Percentiles rank a stretch among this genome's conserved stretches.
These are phyloP conservation scores for Pseudocohnilembus persalinus DNA, from an alignment of 169 alveolate genomes.

Conservation along the genomic window DNA sequence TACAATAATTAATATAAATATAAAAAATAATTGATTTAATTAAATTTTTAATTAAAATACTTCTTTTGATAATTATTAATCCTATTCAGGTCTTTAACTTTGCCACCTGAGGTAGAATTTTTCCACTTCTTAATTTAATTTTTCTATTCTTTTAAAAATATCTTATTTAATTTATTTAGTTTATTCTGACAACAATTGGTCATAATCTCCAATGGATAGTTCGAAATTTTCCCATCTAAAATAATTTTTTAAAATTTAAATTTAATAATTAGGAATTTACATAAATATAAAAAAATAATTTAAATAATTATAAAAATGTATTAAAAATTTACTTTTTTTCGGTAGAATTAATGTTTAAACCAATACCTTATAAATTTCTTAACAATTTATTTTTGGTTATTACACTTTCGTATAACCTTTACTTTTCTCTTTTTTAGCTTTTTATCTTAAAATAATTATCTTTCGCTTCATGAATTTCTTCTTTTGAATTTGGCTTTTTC, in stretches of 20 bases:
- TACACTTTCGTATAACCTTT: slow-evolving; percentile 58
- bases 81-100: slow-evolving; percentile 82
- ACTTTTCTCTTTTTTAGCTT: slow-evolving; percentile 73
- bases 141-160: slow-evolving; percentile 72
- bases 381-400: slow-evolving; percentile 74
- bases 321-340: too few relatives aligned
- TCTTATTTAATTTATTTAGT: slow-evolving; percentile 81
- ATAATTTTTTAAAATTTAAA: too few relatives aligned
- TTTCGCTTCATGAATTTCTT: slow-evolving; percentile 87
- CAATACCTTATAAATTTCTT: slow-evolving; percentile 76
- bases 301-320: too few relatives aligned
- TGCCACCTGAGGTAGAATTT: slow-evolving; percentile 83
- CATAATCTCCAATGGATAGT: slow-evolving; percentile 78
- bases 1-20: too few relatives aligned
- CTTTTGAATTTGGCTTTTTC: slow-evolving; percentile 84
- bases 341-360: slow-evolving; percentile 72
- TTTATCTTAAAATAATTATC: slow-evolving; percentile 78
- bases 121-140: slow-evolving; percentile 75
- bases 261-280: too few relatives aligned
- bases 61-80: slow-evolving; percentile 47
- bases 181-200: slow-evolving; percentile 84
- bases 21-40: too few relatives aligned
- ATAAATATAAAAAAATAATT: too few relatives aligned
- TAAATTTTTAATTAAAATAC: too few relatives aligned
- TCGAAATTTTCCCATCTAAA: slow-evolving; percentile 92